These are phyloP conservation scores for Gelatoporia subvermispora DNA, from an alignment of 768 basidiomycete genomes.

Conservation along the genomic window DNA sequence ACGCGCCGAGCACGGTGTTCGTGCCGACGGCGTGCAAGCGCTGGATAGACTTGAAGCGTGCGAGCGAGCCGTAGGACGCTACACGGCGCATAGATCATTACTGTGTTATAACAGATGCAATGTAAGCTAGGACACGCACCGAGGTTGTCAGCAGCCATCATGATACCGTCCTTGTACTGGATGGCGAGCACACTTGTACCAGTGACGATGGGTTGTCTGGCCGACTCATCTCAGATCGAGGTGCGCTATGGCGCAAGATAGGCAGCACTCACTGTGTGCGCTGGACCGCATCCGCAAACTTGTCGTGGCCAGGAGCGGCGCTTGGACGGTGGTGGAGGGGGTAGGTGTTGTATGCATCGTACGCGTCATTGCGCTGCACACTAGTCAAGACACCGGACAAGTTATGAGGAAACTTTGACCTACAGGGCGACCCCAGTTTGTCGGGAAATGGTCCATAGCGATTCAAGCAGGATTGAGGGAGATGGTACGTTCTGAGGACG, in stretches of 20 bases:
- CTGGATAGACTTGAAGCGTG: conserved; percentile 91
- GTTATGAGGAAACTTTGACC: conserved; percentile 19
- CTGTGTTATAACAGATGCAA: neutral
- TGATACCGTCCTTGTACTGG: conserved; percentile 93
- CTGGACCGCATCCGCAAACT: conserved; percentile 63
- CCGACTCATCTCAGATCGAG: neutral
- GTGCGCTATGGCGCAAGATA: neutral
- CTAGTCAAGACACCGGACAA: neutral
- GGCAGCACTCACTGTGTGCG: conserved; percentile 64
- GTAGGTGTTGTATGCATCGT: conserved; percentile 74
- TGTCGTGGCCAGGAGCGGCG: conserved; percentile 39
- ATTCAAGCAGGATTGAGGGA: neutral
- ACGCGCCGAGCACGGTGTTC: conserved; percentile 84
- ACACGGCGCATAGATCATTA: neutral
- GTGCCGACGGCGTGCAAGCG: conserved; percentile 82
- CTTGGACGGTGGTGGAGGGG: conserved; percentile 62
- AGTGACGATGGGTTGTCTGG: conserved; percentile 89
- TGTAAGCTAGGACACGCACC: conserved; percentile 44
- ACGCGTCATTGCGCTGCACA: conserved; percentile 62
- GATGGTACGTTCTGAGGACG: neutral
- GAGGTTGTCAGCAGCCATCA: conserved; percentile 98
- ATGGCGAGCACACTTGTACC: conserved; percentile 95
- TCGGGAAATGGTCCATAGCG: conserved; percentile 78
- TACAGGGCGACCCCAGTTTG: conserved; percentile 80
- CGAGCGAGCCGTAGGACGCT: conserved; percentile 97